Percentiles rank a stretch among this genome's conserved stretches.
Conservation (phyloP, 225 moss, liverwort and hornwort species). For the Asterella californica region DNA sequence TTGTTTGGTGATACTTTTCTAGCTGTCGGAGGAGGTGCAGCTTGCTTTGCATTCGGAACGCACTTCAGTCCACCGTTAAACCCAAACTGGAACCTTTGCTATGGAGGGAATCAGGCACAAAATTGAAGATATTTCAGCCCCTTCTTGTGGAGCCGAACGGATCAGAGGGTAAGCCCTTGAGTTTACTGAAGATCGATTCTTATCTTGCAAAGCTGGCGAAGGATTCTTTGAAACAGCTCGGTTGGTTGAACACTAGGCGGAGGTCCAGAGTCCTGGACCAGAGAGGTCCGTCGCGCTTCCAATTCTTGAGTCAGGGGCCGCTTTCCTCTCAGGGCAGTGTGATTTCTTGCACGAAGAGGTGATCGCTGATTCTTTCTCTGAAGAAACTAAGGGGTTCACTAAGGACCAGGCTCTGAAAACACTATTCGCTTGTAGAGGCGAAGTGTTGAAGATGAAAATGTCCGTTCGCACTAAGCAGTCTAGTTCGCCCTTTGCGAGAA, state of each 20-base stretch:
- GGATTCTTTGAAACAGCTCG: constrained; percentile 70
- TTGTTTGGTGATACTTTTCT: constrained; percentile 48
- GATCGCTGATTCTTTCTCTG: background rate
- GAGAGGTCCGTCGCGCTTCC: constrained; percentile 67
- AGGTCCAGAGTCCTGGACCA: constrained; percentile 50
- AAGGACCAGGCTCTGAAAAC: constrained; percentile 31
- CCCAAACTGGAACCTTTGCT: constrained; percentile 49
- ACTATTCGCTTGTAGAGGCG: constrained; percentile 48
- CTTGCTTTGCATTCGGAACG: constrained; percentile 89
- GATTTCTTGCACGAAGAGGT: background rate
- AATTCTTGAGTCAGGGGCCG: constrained; percentile 51
- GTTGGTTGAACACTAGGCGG: constrained; percentile 63
- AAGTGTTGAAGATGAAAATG: constrained; percentile 55
- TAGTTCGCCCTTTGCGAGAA: constrained; percentile 45
- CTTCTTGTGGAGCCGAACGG: constrained; percentile 16
- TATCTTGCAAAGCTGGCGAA: constrained; percentile 59
- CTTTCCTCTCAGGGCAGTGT: background rate
- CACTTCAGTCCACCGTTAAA: constrained; percentile 61
- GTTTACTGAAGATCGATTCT: constrained; percentile 49
- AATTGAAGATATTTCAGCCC: background rate
- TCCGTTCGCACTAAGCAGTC: constrained; percentile 35
- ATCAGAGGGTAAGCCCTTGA: background rate
- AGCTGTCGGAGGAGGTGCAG: constrained; percentile 80
- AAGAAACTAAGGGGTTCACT: background rate
- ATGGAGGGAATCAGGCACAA: background rate